Evolutionary conservation across 139 green algal genomes (phyloP), one percentile per base, ranked within the genome.

Genomic region (Micractinium sp.): DNA sequence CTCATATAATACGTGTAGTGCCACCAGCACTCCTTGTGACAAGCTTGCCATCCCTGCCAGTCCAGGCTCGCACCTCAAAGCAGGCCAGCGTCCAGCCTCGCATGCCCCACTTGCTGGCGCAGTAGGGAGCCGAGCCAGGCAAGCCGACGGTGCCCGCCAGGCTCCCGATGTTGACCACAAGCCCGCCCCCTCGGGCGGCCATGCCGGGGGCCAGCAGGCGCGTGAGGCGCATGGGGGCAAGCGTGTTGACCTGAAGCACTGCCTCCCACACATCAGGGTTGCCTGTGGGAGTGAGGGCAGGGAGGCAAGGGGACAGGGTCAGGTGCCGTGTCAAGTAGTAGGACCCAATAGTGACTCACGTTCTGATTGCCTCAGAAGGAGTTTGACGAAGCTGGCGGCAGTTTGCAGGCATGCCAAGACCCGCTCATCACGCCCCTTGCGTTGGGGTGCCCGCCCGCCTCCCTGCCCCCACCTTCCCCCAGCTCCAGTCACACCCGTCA

Each of bases 121-220:
- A 81, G 66, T 95, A 95, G 1, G 84, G 89, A 0, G 88, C 82
- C 29, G 66, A 61, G n/a, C 66, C 63, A 5, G 53, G 71, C 36
- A 88, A 91, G 22, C 81, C 81, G 31, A 93, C 87, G 2, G 89
- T 71, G 5, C 78, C 92, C 23, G 88, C 87, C 19, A 94, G 71
- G 33, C 81, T 91, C n/a, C 69, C 87, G 27, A 93, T 85, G 69
- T 92, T 95, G 82, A 95, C 85, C 23, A 95, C 91, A 0, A 36
- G 22, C n/a, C 86, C 77, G 61, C 69, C 78, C 19, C 83, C 85
- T 16, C 53, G 47, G 15, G 27, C 39, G 0, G 87, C 90, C 92
- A 95, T 95, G 19, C 12, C 66, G 23, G 91, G 91, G 20, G 90
- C 60, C 1, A 93, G 69, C 18, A n/a, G 63, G 27, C 86, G 82